Base-by-base conservation (phyloP, 139 green algal genomes). In the Auxenochlorella pyrenoidosa region DNA sequence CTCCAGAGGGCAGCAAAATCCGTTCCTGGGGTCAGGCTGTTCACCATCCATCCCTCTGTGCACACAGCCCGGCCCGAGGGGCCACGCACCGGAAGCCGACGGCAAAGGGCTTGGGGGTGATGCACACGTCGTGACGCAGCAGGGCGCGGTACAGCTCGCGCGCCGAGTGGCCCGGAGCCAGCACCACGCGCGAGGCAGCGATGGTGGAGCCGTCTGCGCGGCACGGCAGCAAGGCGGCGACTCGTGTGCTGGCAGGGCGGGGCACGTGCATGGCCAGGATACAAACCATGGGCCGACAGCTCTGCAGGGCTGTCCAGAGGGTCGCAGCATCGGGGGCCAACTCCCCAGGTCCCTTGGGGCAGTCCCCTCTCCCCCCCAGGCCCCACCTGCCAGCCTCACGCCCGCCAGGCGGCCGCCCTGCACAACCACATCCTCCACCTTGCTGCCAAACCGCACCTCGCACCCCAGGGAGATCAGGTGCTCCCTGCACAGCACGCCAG, bases 61-160 rank as follows among this genome's bases (percentile, higher is more conserved):
- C 13, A 63, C 54, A 24, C 54, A 24, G 15, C 18, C 54, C 16
- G 15, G 18, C 54, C 54, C 3, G 18, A 22, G 22, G 10, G 22
- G 54, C 21, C n/a, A 12, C 82, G 34, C 82, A 86, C 82, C 95
- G 66, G 87, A 98, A 97, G 40, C 96, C 95, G 76, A 96, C 86
- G 16, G 96, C 93, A 88, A 97, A 97, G 41, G 92, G 91, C 90
- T 98, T 98, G 41, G 93, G 85, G 0, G 41, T 89, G 34, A 98
- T 85, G 32, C 40, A n/a, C 1, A 97, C 91, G 34, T 93, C 94
- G 5, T 89, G 78, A 0, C 16, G n/a, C 8, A 75, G 26, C 54
- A 98, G 90, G 21, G 79, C 43, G 30, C 87, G 77, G 88, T 96
- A 97, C 88, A 97, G 85, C 24, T 89, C 60, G 1, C 94, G 89